A percentile compares a stretch with the other conserved stretches of the same genome.
phyloP scores from a whole-genome alignment of 2,329 filamentous ascomycete species.

The Trichoderma asperellum region DNA sequence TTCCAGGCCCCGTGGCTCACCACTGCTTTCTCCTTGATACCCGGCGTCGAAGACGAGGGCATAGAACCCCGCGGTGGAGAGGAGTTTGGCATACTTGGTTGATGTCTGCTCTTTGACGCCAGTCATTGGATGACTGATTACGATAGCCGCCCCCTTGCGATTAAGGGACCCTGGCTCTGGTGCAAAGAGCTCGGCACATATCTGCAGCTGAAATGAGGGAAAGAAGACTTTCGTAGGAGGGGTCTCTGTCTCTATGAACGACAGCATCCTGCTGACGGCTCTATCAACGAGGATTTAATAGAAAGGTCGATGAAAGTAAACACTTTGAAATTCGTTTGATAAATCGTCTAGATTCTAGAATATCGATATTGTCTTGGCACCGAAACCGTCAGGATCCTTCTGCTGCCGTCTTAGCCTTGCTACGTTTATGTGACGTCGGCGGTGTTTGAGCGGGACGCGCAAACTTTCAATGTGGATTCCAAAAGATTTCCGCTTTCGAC shows the following conservation, averaged over 20 bases:
- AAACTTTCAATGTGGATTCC: background rate
- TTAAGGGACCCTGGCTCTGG: constrained; percentile 15
- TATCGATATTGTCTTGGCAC: background rate
- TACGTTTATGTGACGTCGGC: constrained; percentile 27
- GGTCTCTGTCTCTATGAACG: constrained; percentile 7
- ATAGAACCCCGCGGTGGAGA: constrained; percentile 42
- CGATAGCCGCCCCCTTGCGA: constrained; percentile 31
- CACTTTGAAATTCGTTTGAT: background rate
- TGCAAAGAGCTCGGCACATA: constrained; percentile 23
- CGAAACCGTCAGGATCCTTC: background rate
- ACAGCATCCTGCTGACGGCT: background rate
- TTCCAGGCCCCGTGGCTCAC: constrained; percentile 44
- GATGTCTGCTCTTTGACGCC: constrained; percentile 47
- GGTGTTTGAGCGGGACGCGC: background rate
- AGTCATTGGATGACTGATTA: constrained; percentile 40
- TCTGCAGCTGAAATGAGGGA: constrained; percentile 15
- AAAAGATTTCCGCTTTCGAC: background rate
- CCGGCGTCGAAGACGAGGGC: constrained; percentile 44
- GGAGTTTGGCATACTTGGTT: constrained; percentile 38
- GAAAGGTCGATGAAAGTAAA: background rate
- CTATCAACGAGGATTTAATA: too few relatives aligned
- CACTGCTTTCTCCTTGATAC: constrained; percentile 44
- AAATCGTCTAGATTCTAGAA: background rate
- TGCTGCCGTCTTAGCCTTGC: background rate
- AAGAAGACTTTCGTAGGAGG: constrained; percentile 23